Evolutionary conservation across 345 rosid species (phyloP).

Genomic region (Boechera stricta): DNA sequence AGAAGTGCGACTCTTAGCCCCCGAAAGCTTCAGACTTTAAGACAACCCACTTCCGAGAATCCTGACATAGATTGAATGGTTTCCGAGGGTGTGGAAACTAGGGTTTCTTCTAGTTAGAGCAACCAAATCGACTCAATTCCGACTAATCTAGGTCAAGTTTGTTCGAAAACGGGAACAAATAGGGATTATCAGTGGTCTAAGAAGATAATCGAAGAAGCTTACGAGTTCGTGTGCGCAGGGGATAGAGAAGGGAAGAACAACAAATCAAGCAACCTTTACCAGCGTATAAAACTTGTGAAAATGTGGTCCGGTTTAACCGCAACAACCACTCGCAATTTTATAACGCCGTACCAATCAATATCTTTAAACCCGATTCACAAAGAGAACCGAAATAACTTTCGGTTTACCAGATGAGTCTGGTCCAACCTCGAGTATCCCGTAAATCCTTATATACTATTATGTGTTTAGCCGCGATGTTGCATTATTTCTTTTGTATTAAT

Average conservation of each 20-base stretch:
- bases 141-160: not conserved
- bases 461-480: too few relatives aligned
- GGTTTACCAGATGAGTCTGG: too few relatives aligned
- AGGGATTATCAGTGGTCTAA: not conserved
- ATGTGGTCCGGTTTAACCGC: not conserved
- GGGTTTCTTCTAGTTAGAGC: not conserved
- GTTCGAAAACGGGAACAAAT: not conserved
- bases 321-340: not conserved
- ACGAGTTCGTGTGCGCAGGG: not conserved
- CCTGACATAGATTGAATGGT: constrained; percentile 15
- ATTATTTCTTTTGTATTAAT: too few relatives aligned
- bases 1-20: constrained; percentile 61
- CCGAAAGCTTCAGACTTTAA: constrained; percentile 45
- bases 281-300: not conserved
- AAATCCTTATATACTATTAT: too few relatives aligned
- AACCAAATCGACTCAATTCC: constrained; percentile 3
- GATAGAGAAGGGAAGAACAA: not conserved
- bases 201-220: not conserved
- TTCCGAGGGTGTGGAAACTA: not conserved
- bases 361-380: not conserved
- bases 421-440: too few relatives aligned
- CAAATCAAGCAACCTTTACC: not conserved
- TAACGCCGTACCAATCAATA: not conserved
- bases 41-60: constrained; percentile 15
- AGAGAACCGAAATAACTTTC: not conserved